phyloP scores from a whole-genome alignment of 2,329 filamentous ascomycete species.

The Aquanectria penicillioides region DNA sequence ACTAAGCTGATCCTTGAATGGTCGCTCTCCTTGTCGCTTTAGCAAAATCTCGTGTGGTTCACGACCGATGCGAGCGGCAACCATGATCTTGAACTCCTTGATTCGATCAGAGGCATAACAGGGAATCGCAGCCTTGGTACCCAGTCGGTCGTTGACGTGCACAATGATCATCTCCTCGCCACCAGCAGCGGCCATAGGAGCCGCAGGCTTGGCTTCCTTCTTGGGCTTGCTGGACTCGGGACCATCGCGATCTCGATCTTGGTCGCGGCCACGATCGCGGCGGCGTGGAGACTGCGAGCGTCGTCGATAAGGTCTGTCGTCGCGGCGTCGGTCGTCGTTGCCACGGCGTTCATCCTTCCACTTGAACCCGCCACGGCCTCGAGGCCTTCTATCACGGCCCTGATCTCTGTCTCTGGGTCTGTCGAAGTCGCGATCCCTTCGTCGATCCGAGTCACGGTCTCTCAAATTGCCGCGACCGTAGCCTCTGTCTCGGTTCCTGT shows the following conservation, averaged over 20 bases:
- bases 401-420: slow-evolving; percentile 38
- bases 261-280: slow-evolving; percentile 31
- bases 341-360: slow-evolving; percentile 41
- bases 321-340: slow-evolving; percentile 33
- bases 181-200: slow-evolving; percentile 32
- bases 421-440: slow-evolving; percentile 17
- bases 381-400: slow-evolving; percentile 32
- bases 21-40: slow-evolving; percentile 89
- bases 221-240: slow-evolving; percentile 45
- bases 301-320: slow-evolving; percentile 33
- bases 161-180: slow-evolving; percentile 91
- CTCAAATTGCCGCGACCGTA: slow-evolving; percentile 9
- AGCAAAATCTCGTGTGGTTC: slow-evolving; percentile 92
- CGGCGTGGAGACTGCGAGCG: slow-evolving; percentile 35
- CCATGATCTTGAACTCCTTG: slow-evolving; percentile 88
- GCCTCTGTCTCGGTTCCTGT: slow-evolving; percentile 7
- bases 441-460: slow-evolving; percentile 16
- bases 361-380: slow-evolving; percentile 39
- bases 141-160: slow-evolving; percentile 92
- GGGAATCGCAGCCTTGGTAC: slow-evolving; percentile 94
- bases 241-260: slow-evolving; percentile 36
- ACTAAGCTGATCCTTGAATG: slow-evolving; percentile 91
- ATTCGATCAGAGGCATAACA: slow-evolving; percentile 87
- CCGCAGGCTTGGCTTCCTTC: slow-evolving; percentile 49
- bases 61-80: slow-evolving; percentile 87